phyloP scores from a whole-genome alignment of 176 grass and related monocot genomes.

The Phyllostachys edulis region DNA sequence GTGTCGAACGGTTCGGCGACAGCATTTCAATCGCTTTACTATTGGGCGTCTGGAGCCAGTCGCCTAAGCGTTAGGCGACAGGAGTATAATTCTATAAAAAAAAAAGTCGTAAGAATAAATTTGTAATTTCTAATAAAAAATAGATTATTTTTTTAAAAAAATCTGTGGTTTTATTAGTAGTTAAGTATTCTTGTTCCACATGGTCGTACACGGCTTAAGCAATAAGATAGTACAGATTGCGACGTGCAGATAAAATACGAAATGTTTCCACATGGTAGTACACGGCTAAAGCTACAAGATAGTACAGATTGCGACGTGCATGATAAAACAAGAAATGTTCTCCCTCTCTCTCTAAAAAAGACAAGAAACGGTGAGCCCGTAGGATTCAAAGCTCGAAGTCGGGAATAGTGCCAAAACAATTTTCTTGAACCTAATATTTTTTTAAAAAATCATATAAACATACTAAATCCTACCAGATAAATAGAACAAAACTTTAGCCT shows the following conservation, averaged over 20 bases:
- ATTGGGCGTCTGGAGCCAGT: too few species aligned
- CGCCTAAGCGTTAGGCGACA: too few species aligned
- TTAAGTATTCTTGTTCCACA: background rate
- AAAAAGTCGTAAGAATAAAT: too few species aligned
- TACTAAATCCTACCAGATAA: too few species aligned
- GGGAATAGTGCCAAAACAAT: background rate
- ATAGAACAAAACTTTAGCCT: too few species aligned
- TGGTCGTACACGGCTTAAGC: constrained; percentile 1
- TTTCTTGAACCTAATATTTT: background rate
- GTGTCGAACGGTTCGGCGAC: too few species aligned
- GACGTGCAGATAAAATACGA: background rate
- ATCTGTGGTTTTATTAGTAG: background rate
- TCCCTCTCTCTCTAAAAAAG: background rate
- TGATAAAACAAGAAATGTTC: background rate
- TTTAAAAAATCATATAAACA: too few species aligned
- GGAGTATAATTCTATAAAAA: too few species aligned
- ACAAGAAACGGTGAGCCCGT: background rate
- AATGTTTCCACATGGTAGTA: constrained; percentile 29
- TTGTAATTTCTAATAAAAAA: too few species aligned
- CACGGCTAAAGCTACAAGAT: background rate
- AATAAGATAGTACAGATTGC: background rate
- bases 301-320: background rate
- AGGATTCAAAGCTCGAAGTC: background rate
- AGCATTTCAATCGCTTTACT: too few species aligned
- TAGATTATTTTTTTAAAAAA: too few species aligned